phyloP scores from a whole-genome alignment of 2,329 filamentous ascomycete species.

The Microsporum canis region DNA sequence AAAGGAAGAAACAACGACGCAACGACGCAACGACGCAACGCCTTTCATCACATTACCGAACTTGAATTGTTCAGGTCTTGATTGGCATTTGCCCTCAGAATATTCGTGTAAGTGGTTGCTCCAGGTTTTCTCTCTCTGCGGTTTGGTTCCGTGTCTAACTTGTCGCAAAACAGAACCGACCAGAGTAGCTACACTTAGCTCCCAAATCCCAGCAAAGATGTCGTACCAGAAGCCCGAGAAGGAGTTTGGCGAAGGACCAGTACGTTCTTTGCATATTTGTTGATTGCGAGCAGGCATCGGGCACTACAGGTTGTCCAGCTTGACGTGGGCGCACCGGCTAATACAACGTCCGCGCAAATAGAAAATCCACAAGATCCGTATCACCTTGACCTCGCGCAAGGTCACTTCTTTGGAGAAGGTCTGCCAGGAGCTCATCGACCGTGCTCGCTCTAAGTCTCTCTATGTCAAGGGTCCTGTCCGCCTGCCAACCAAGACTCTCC shows the following conservation, averaged over 20 bases:
- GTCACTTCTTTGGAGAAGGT: slow-evolving; percentile 95
- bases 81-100: slow-evolving; percentile 39
- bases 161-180: slow-evolving; percentile 13
- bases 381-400: slow-evolving; percentile 93
- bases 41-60: slow-evolving; percentile 74
- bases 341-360: slow-evolving; percentile 23
- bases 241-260: slow-evolving; percentile 78
- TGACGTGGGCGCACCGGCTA: not conserved
- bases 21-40: slow-evolving; percentile 11
- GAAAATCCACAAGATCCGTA: slow-evolving; percentile 97
- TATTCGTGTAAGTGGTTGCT: not conserved
- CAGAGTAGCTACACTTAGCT: not conserved
- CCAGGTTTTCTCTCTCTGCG: not conserved
- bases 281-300: not conserved
- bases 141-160: slow-evolving; percentile 16
- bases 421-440: slow-evolving; percentile 95
- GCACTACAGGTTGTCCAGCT: not conserved
- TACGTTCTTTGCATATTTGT: slow-evolving; percentile 36
- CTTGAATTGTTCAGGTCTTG: slow-evolving; percentile 68
- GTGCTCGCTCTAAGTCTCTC: slow-evolving; percentile 96
- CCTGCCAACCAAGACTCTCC: slow-evolving; percentile 91
- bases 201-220: slow-evolving; percentile 48
- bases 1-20: not conserved
- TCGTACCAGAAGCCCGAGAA: slow-evolving; percentile 95
- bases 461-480: slow-evolving; percentile 97